phyloP scores from a whole-genome alignment of 2,329 filamentous ascomycete genomes.

The Aspergillus neotritici region DNA sequence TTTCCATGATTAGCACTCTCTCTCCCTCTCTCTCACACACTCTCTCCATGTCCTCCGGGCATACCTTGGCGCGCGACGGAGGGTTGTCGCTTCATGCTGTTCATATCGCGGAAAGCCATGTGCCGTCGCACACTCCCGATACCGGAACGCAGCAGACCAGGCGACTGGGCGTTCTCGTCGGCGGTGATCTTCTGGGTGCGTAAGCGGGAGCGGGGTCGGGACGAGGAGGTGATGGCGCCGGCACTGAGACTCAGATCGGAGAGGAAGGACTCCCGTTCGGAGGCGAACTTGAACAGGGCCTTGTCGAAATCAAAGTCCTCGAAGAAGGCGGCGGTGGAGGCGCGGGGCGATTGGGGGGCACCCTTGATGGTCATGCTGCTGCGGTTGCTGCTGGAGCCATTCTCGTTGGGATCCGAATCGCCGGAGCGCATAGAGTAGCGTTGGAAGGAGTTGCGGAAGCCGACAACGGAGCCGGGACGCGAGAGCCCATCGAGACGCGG shows the following conservation, averaged over 20 bases:
- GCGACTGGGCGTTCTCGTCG: conserved; percentile 55
- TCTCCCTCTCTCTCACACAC: background rate
- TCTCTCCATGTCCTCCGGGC: conserved; percentile 21
- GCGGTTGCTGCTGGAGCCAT: conserved; percentile 55
- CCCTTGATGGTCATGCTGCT: conserved; percentile 59
- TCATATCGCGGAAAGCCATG: conserved; percentile 92
- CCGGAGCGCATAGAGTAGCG: conserved; percentile 47
- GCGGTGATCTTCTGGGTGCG: conserved; percentile 75
- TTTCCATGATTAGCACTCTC: conserved; percentile 14
- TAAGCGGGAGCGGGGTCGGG: conserved; percentile 67
- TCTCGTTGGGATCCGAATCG: conserved; percentile 35
- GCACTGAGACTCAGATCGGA: conserved; percentile 87
- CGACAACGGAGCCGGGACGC: conserved; percentile 35
- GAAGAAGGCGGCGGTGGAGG: conserved; percentile 37
- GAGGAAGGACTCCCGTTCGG: conserved; percentile 88
- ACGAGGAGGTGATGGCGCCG: conserved; percentile 64
- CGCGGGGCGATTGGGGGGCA: conserved; percentile 25
- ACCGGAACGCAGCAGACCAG: conserved; percentile 49
- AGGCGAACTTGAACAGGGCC: conserved; percentile 87
- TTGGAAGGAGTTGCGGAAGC: conserved; percentile 37
- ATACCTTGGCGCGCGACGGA: conserved; percentile 68
- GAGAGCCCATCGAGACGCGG: conserved; percentile 27
- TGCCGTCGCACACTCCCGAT: conserved; percentile 86
- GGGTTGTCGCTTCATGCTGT: conserved; percentile 82
- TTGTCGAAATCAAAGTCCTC: conserved; percentile 88